Percentiles rank a stretch among this genome's conserved stretches.
Evolutionary conservation across 495 filamentous ascomycete species (phyloP).

Genomic region (Astrocystis sublimbata): DNA sequence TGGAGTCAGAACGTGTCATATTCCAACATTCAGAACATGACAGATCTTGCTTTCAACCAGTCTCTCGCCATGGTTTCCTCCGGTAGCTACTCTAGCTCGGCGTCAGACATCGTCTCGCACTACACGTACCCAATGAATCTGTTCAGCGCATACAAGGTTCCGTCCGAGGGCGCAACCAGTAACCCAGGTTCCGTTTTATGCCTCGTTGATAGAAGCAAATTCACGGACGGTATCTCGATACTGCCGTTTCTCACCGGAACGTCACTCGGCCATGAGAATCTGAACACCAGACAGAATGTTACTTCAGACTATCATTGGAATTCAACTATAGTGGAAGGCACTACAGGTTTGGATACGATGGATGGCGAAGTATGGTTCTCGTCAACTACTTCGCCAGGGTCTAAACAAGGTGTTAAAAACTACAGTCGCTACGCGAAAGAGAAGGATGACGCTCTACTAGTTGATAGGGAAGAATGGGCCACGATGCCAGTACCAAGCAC

Average conservation of each 20-base stretch:
- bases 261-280: constrained; percentile 14
- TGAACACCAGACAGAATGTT: constrained; percentile 29
- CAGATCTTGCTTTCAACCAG: constrained; percentile 61
- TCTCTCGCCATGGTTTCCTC: constrained; percentile 60
- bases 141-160: constrained; percentile 31
- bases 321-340: constrained; percentile 29
- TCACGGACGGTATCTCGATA: constrained; percentile 22
- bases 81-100: constrained; percentile 57
- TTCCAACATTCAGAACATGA: constrained; percentile 61
- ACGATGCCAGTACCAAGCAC: constrained; percentile 24
- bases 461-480: constrained; percentile 20
- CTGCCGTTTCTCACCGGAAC: constrained; percentile 24
- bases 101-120: constrained; percentile 27
- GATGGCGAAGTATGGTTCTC: constrained; percentile 32
- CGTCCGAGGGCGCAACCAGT: constrained; percentile 24
- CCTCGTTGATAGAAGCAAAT: constrained; percentile 29
- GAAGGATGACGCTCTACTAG: constrained; percentile 24
- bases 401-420: background rate
- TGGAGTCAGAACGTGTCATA: constrained; percentile 68
- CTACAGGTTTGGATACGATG: constrained; percentile 25
- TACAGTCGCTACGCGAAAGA: constrained; percentile 29
- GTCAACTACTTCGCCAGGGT: constrained; percentile 14
- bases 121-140: constrained; percentile 38
- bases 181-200: constrained; percentile 31
- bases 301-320: constrained; percentile 33